Evolutionary conservation across 495 filamentous ascomycete species (phyloP).

Genomic region (Neurospora tetraspora): DNA sequence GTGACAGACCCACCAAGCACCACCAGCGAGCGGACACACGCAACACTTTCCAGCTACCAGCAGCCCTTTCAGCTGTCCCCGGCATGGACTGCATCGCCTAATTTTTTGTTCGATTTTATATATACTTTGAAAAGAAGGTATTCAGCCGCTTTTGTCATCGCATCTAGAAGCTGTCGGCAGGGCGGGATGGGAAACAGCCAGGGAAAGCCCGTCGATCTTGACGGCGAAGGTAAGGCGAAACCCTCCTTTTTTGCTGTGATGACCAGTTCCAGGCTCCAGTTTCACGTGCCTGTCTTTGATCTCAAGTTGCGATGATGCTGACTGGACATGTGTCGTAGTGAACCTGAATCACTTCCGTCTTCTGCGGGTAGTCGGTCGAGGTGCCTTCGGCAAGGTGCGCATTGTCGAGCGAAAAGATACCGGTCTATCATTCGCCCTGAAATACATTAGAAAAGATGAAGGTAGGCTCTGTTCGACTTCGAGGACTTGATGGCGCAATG

Average conservation of each 20-base stretch:
- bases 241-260: not conserved
- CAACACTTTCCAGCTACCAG: not conserved
- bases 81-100: not conserved
- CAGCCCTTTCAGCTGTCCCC: not conserved
- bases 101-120: not conserved
- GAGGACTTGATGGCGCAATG: not conserved
- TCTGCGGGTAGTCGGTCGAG: slow-evolving; percentile 89
- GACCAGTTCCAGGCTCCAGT: not conserved
- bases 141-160: not conserved
- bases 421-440: slow-evolving; percentile 80
- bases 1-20: not conserved
- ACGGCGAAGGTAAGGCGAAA: slow-evolving; percentile 69
- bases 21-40: not conserved
- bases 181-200: slow-evolving; percentile 79
- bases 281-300: not conserved
- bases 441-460: slow-evolving; percentile 99
- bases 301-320: not conserved
- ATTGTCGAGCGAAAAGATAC: slow-evolving; percentile 98
- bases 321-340: slow-evolving; percentile 40
- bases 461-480: slow-evolving; percentile 41
- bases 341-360: slow-evolving; percentile 97
- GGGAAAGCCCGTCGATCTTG: slow-evolving; percentile 85
- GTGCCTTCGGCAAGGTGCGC: slow-evolving; percentile 95
- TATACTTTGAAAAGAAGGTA: not conserved
- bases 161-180: not conserved